Evolutionary conservation across 345 rosid species (phyloP).

Genomic region (Syzygium jambos): DNA sequence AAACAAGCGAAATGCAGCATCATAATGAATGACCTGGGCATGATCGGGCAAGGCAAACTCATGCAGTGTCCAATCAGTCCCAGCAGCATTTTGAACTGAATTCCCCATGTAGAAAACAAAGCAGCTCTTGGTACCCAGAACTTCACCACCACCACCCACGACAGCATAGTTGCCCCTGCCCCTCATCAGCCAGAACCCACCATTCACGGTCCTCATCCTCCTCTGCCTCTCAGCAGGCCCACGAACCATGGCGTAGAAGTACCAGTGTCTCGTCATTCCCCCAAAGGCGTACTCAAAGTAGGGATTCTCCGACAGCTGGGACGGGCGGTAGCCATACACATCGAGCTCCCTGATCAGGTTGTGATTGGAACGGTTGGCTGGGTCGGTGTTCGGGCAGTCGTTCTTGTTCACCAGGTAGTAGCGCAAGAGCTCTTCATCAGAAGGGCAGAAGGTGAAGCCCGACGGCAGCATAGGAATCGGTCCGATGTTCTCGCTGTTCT

Average conservation of each 20-base stretch:
- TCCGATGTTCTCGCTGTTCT: too few relatives aligned
- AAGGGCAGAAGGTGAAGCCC: constrained; percentile 39
- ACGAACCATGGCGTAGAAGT: constrained; percentile 12
- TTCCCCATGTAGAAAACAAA: constrained; percentile 30
- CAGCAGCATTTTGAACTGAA: constrained; percentile 14
- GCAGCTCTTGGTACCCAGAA: constrained; percentile 23
- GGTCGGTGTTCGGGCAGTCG: background rate
- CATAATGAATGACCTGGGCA: constrained; percentile 18
- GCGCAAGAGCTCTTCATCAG: constrained; percentile 27
- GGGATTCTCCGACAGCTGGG: constrained; percentile 18
- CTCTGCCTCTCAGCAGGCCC: constrained; percentile 11
- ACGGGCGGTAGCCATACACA: constrained; percentile 23
- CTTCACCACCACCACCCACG: constrained; percentile 13
- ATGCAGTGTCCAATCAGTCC: constrained; percentile 41
- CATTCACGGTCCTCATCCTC: constrained; percentile 18
- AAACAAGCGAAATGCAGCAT: too few relatives aligned
- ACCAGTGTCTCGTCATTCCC: constrained; percentile 45
- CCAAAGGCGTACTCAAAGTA: constrained; percentile 20
- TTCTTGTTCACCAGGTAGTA: constrained; percentile 34
- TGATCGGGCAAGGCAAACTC: constrained; percentile 35
- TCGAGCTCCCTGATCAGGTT: constrained; percentile 37
- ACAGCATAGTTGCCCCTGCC: constrained; percentile 25
- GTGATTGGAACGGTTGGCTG: background rate
- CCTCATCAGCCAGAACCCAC: constrained; percentile 36
- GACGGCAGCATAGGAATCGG: constrained; percentile 16